Evolutionary conservation across 1,284 basidiomycete species (phyloP).

Genomic region (Jaminaea rosea): DNA sequence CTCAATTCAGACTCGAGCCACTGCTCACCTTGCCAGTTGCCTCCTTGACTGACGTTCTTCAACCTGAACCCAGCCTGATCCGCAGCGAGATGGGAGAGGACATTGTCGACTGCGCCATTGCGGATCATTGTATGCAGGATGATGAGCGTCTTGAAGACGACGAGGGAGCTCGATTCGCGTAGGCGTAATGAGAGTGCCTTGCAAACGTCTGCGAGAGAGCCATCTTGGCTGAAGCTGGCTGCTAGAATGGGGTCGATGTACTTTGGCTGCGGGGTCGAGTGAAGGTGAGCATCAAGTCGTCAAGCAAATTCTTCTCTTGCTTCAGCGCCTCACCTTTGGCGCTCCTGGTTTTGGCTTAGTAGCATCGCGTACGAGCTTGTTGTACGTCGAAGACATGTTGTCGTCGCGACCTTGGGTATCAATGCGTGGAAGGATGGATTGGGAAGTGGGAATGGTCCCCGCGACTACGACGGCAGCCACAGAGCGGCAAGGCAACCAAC

Average conservation of each 20-base stretch:
- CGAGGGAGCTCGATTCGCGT: conserved; percentile 57
- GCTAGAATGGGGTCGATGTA: conserved; percentile 68
- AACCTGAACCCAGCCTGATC: conserved; percentile 63
- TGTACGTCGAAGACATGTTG: conserved; percentile 18
- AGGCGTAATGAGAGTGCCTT: conserved; percentile 73
- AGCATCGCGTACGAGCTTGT: conserved; percentile 42
- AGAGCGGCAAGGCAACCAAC: too few species aligned
- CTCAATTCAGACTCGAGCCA: not conserved
- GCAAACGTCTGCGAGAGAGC: conserved; percentile 81
- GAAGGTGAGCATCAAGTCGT: not conserved
- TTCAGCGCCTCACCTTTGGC: conserved; percentile 17
- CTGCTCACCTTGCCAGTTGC: conserved; percentile 11
- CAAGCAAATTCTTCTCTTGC: not conserved
- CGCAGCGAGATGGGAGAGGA: conserved; percentile 67
- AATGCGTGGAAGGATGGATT: too few species aligned
- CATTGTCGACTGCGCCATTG: conserved; percentile 81
- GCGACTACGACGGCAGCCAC: too few species aligned
- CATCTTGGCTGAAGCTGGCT: conserved; percentile 85
- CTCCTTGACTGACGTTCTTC: conserved; percentile 58
- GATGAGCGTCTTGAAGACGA: conserved; percentile 92
- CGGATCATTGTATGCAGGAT: conserved; percentile 92
- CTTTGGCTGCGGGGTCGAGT: conserved; percentile 14
- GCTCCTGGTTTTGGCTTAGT: conserved; percentile 44
- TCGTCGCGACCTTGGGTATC: too few species aligned
- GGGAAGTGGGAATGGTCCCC: too few species aligned